Percentiles rank a stretch among this genome's conserved stretches.
These are phyloP conservation scores for Colletotrichum simmondsii DNA, from an alignment of 2,329 filamentous ascomycete genomes.

Conservation along the genomic window DNA sequence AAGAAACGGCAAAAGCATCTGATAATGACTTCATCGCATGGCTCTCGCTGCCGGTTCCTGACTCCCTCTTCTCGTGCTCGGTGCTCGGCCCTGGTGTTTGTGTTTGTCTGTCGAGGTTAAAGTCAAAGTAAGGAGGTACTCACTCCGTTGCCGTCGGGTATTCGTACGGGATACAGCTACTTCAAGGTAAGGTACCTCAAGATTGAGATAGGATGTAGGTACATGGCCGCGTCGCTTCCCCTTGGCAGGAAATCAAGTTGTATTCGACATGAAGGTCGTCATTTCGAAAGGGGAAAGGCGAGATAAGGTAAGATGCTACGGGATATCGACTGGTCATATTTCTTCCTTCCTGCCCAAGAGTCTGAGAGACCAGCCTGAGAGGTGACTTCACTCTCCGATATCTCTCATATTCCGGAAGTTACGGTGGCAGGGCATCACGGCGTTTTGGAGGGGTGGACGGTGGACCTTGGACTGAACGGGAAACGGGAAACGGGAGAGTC, in stretches of 20 bases:
- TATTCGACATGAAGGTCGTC: background rate
- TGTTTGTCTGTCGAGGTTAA: background rate
- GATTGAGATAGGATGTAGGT: background rate
- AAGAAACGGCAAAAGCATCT: constrained; percentile 31
- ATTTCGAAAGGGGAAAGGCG: background rate
- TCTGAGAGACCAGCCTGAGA: background rate
- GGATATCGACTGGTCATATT: background rate
- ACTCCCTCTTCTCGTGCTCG: constrained; percentile 3
- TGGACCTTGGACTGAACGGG: background rate
- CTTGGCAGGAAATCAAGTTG: background rate
- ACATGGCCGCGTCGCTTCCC: background rate
- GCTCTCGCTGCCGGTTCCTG: constrained; percentile 6
- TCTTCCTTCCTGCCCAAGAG: background rate
- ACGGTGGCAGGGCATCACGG: background rate
- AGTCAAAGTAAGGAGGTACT: background rate
- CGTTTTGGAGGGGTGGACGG: background rate
- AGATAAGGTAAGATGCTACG: background rate
- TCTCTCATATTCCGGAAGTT: background rate
- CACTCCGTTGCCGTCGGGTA: too few relatives aligned
- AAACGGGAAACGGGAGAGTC: background rate
- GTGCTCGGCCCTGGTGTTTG: background rate
- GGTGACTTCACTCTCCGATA: background rate
- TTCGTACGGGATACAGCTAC: too few relatives aligned
- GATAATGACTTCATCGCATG: constrained; percentile 32
- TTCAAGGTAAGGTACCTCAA: background rate